phyloP scores from a whole-genome alignment of 208 protist genomes.

The Herpetomonas tarakana region DNA sequence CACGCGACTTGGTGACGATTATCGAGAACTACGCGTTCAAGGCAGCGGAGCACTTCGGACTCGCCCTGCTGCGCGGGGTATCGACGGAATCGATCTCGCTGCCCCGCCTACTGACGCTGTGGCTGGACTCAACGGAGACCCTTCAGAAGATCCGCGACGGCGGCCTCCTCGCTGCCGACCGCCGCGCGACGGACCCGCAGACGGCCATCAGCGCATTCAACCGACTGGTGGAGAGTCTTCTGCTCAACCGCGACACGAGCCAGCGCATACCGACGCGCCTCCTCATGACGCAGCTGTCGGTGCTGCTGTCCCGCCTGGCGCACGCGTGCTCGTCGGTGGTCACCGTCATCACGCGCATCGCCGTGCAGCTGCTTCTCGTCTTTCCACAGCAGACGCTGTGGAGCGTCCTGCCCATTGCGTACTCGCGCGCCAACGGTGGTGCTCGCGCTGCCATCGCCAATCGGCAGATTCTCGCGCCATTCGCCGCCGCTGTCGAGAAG shows the following conservation, averaged over 20 bases:
- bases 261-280: conserved; percentile 39
- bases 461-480: conserved; percentile 44
- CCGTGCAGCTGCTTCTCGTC: conserved; percentile 53
- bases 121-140: conserved; percentile 77
- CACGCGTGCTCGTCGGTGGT: conserved; percentile 58
- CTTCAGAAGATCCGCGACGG: conserved; percentile 15
- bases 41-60: conserved; percentile 84
- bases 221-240: conserved; percentile 17
- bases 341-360: conserved; percentile 47
- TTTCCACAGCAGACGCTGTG: conserved; percentile 90
- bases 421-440: conserved; percentile 38
- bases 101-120: conserved; percentile 95
- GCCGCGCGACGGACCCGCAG: conserved; percentile 10
- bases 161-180: conserved; percentile 7
- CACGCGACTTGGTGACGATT: conserved; percentile 1
- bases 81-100: conserved; percentile 91
- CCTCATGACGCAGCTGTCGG: conserved; percentile 75
- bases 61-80: conserved; percentile 71
- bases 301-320: conserved; percentile 89
- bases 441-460: conserved; percentile 33
- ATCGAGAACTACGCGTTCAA: conserved; percentile 39
- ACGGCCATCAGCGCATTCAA: conserved; percentile 16
- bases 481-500: conserved; percentile 27
- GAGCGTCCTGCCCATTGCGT: conserved; percentile 75
- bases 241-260: neutral